phyloP scores from a whole-genome alignment of 1,284 basidiomycete species.

The Fistulina hepatica region DNA sequence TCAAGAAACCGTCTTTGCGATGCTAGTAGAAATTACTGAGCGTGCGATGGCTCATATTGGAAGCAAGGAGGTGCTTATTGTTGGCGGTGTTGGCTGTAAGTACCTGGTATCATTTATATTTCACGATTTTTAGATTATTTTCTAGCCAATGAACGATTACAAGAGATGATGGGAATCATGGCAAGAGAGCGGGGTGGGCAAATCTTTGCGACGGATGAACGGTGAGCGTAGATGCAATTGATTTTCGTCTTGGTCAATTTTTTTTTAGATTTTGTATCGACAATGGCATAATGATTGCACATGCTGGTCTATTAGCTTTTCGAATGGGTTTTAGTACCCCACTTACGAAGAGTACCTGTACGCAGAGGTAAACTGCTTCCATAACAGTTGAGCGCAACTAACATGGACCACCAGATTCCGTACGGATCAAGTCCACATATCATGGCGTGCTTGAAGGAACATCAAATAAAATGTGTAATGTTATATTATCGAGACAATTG shows the following conservation, averaged over 20 bases:
- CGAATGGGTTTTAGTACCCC: constrained; percentile 86
- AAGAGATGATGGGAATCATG: constrained; percentile 99
- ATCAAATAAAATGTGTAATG: too few species aligned
- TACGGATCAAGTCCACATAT: constrained; percentile 83
- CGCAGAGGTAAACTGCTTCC: constrained; percentile 56
- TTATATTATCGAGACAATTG: too few species aligned
- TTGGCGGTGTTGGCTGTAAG: constrained; percentile 97
- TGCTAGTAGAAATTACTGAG: constrained; percentile 99
- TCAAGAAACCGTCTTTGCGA: constrained; percentile 96
- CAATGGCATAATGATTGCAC: constrained; percentile 99
- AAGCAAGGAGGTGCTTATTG: constrained; percentile 92
- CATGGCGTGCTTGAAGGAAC: constrained; percentile 82
- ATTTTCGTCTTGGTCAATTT: constrained; percentile 2
- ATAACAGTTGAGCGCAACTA: constrained; percentile 2
- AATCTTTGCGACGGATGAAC: constrained; percentile 94
- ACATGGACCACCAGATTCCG: constrained; percentile 51
- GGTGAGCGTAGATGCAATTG: constrained; percentile 35
- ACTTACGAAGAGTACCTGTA: constrained; percentile 73
- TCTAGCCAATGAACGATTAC: constrained; percentile 80
- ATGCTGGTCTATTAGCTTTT: constrained; percentile 87
- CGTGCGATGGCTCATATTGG: constrained; percentile 98
- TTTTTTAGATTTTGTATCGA: constrained; percentile 87
- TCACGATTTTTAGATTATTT: background rate
- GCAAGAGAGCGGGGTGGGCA: constrained; percentile 80
- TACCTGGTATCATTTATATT: constrained; percentile 12